Evolutionary conservation across 768 basidiomycete genomes (phyloP).

Genomic region (Phylloporus sp.): DNA sequence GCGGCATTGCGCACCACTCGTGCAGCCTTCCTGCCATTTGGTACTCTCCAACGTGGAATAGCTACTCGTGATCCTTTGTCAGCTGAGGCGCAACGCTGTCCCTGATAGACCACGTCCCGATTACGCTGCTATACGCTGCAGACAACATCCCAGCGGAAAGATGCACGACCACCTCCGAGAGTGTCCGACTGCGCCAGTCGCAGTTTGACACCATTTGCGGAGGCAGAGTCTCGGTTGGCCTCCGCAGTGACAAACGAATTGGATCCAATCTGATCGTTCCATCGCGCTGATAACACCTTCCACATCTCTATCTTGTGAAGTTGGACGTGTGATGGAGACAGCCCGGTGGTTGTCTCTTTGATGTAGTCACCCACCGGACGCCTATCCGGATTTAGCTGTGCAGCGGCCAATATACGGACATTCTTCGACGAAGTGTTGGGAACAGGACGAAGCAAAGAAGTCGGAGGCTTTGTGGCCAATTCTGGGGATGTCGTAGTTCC

Average conservation of each 20-base stretch:
- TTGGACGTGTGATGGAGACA: not conserved
- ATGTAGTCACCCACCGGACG: not conserved
- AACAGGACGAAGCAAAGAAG: not conserved
- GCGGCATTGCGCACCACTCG: not conserved
- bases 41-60: not conserved
- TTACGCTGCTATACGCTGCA: conserved; percentile 29
- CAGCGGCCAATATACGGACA: not conserved
- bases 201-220: not conserved
- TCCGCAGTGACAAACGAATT: not conserved
- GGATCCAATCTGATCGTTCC: not conserved
- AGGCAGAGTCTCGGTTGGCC: not conserved
- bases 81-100: conserved; percentile 35
- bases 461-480: not conserved
- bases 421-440: not conserved
- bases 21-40: not conserved
- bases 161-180: conserved; percentile 37
- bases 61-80: conserved; percentile 25
- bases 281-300: not conserved
- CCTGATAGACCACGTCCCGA: conserved; percentile 42
- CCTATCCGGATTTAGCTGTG: not conserved
- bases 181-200: not conserved
- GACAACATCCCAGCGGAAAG: conserved; percentile 39
- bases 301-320: not conserved
- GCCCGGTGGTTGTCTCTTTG: not conserved
- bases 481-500: not conserved